Evolutionary conservation across 2,329 filamentous ascomycete genomes (phyloP), one percentile per base, ranked within the genome.

Genomic region (Didymella arachidicola): DNA sequence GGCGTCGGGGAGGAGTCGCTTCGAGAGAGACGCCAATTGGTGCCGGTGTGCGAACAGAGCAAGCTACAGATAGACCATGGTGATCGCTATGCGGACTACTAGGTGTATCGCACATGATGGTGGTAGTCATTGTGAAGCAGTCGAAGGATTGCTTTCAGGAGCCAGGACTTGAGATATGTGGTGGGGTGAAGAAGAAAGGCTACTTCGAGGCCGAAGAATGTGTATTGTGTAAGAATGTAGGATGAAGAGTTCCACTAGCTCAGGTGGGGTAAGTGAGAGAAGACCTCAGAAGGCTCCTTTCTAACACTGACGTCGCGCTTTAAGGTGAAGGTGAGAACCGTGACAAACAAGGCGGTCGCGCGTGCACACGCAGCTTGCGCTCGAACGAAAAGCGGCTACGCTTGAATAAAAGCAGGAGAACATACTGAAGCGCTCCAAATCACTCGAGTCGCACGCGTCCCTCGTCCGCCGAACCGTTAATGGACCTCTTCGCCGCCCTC

Each of bases 401-500:
- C 29, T 30, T 8, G 12, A 30, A 2, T 4, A 30, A 30, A 30
- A 32, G 16, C 16, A 30, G 29, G 26, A 16, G 18, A 42, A 7
- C 32, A 29, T 22, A 7, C n/a, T 14, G n/a, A 11, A 25, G 12
- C 18, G 16, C 16, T 0, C 16, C n/a, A 36, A 8, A 3, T 38
- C 14, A 59, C 41, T 59, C 56, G 27, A 59, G 19, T 7, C 56
- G 50, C 27, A 59, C 50, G 25, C 53, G 47, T 6, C 57, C 53
- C 38, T 60, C 57, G 8, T 54, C 48, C n/a, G 57, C 38, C 5
- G 48, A 39, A 8, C 36, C 47, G 38, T 32, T 43, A 19, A 62
- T 25, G n/a, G 50, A 50, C 16, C 42, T 39, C 41, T 59, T 63
- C 14, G 32, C 48, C 14, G 56, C 61, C 26, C 57, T 46, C 70